phyloP scores from a whole-genome alignment of 352 stramenopile species.

The Pseudoperonospora humuli region DNA sequence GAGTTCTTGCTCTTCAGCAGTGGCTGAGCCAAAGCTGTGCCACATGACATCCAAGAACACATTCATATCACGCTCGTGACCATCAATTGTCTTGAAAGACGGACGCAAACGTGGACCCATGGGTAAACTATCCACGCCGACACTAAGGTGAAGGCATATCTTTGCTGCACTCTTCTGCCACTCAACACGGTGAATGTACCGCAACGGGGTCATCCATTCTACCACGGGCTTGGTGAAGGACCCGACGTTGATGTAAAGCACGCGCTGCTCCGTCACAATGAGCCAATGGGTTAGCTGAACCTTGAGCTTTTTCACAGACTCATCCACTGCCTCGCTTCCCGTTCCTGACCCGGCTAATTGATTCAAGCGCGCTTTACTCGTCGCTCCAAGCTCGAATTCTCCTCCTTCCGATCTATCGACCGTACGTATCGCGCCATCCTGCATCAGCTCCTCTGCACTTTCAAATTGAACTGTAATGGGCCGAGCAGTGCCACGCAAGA shows the following conservation, averaged over 20 bases:
- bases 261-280: slow-evolving; percentile 82
- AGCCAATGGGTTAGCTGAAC: slow-evolving; percentile 80
- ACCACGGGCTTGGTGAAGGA: slow-evolving; percentile 70
- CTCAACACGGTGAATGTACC: slow-evolving; percentile 80
- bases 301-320: slow-evolving; percentile 40
- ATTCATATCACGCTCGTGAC: slow-evolving; percentile 81
- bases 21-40: slow-evolving; percentile 76
- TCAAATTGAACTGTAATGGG: slow-evolving; percentile 78
- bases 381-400: slow-evolving; percentile 14
- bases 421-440: slow-evolving; percentile 15
- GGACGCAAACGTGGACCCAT: slow-evolving; percentile 66
- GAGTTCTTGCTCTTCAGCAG: slow-evolving; percentile 79
- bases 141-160: slow-evolving; percentile 73
- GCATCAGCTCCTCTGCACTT: slow-evolving; percentile 62
- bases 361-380: slow-evolving; percentile 19
- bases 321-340: slow-evolving; percentile 17
- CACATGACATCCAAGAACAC: slow-evolving; percentile 86
- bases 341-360: slow-evolving; percentile 9
- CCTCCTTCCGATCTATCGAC: slow-evolving; percentile 8
- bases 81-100: slow-evolving; percentile 58
- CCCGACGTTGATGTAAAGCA: slow-evolving; percentile 80
- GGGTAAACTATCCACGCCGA: slow-evolving; percentile 78
- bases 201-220: slow-evolving; percentile 85
- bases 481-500: slow-evolving; percentile 63
- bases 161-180: slow-evolving; percentile 44